Evolutionary conservation across 257 asterid genomes (phyloP), one percentile per base, ranked within the genome.

Genomic region (Verbena officinalis): DNA sequence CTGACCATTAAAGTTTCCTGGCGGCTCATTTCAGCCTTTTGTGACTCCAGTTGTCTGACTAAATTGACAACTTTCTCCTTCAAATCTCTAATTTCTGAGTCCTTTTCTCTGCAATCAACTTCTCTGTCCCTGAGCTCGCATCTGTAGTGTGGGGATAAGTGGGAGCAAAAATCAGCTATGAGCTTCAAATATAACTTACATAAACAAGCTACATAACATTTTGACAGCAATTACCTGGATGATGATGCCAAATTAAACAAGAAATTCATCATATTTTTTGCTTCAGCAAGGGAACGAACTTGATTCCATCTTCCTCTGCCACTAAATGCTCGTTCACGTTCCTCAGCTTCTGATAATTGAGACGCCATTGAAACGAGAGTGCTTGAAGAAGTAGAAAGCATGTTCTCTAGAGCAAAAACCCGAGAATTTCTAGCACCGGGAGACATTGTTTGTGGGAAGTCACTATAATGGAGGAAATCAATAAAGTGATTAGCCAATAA

Each of bases 391-490:
- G 97, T 94, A 58, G 95, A 80, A 59, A 90, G 87, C 99, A 94
- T 94, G 83, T 86, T 90, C 72, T 94, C 96, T 42, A 94, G 97
- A 53, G 98, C 97, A 66, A 67, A 75, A 46, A 94, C 77, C 78
- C 99, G 83, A 11, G 99, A 94, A 66, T 74, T 86, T 78, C 96
- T 86, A 53, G 97, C 99, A 74, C 99, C 96, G 31, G 99, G 99
- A 65, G 99, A 94, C 95, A 94, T 77, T 13, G 79, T 52, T 59
- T 81, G 90, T 31, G 80, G 81, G 72, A 70, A 77, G 43, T 75
- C 83, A 53, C 97, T 94, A 73, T 80, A 75, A 68, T 62, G 9
- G 58, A 46, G 50, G 59, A 19, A 50, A 50, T 24, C 42, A 33
- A 17, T 17, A 34, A 42, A 67, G 36, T n/a, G 59, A 27, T 59